Conservation (phyloP, 2,329 filamentous ascomycete species). For the Hymenoscyphus repandus region DNA sequence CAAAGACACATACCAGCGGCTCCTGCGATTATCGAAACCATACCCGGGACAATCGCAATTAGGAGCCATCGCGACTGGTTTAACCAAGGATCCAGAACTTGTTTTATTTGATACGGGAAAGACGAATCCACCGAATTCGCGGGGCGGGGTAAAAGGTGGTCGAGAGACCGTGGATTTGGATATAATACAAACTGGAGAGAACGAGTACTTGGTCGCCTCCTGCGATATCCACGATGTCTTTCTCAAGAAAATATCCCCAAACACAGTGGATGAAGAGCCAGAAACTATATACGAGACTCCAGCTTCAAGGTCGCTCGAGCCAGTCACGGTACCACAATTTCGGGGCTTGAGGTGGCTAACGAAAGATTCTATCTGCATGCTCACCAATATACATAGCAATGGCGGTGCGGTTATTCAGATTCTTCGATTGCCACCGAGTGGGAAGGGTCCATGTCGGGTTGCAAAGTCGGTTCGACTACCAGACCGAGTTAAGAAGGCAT, state of each 20-base stretch:
- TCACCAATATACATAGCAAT: conserved; percentile 53
- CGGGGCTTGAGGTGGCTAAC: conserved; percentile 55
- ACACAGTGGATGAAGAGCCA: conserved; percentile 41
- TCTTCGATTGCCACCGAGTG: conserved; percentile 36
- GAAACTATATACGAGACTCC: conserved; percentile 52
- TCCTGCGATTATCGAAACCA: conserved; percentile 50
- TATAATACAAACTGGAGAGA: conserved; percentile 55
- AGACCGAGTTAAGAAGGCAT: conserved; percentile 64
- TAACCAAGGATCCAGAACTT: conserved; percentile 71
- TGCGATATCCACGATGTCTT: conserved; percentile 73
- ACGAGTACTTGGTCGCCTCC: conserved; percentile 69
- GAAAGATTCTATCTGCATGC: conserved; percentile 51
- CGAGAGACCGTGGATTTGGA: conserved; percentile 66
- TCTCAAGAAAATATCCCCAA: conserved; percentile 36
- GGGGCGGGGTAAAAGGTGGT: conserved; percentile 45
- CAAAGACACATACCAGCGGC: conserved; percentile 53
- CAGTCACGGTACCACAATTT: conserved; percentile 44
- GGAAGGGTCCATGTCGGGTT: conserved; percentile 40
- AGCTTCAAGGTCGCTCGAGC: conserved; percentile 37
- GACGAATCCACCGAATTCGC: conserved; percentile 44
- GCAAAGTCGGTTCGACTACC: conserved; percentile 55
- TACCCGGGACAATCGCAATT: conserved; percentile 53
- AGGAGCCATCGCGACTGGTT: conserved; percentile 72
- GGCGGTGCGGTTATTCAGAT: conserved; percentile 53
- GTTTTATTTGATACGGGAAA: conserved; percentile 66